These are phyloP conservation scores for Mycosphaerelloides madeirae DNA, from an alignment of 2,329 filamentous ascomycete genomes.

Conservation along the genomic window DNA sequence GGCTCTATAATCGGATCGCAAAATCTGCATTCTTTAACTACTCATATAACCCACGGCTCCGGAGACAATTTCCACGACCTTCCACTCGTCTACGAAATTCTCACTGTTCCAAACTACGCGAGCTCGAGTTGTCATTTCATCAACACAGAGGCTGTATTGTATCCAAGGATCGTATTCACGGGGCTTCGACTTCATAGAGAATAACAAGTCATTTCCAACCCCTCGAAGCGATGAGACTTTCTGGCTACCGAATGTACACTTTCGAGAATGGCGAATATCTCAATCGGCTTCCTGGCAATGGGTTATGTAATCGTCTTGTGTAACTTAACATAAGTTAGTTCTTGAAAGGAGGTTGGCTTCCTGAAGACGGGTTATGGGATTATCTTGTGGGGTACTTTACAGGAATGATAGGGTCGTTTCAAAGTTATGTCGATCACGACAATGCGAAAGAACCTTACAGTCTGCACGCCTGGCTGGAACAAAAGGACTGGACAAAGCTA, in stretches of 20 bases:
- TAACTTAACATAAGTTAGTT: too few relatives aligned
- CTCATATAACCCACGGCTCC: not conserved
- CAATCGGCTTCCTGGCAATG: not conserved
- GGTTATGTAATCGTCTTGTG: not conserved
- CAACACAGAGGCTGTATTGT: not conserved
- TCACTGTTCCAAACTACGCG: not conserved
- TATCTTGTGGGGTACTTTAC: too few relatives aligned
- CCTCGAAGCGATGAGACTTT: not conserved
- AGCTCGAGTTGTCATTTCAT: not conserved
- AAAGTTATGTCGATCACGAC: not conserved
- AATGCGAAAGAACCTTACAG: not conserved
- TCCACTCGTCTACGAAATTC: conserved; percentile 1
- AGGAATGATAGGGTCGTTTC: too few relatives aligned
- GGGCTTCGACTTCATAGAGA: conserved; percentile 1
- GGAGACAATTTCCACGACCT: conserved; percentile 1
- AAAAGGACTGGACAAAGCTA: conserved; percentile 3
- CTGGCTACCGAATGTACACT: not conserved
- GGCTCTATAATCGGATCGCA: not conserved
- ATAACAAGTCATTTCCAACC: not conserved
- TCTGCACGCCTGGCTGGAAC: not conserved
- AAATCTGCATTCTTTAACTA: not conserved
- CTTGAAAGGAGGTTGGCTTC: not conserved
- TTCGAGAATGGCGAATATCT: not conserved
- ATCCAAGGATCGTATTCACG: not conserved
- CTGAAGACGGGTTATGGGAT: too few relatives aligned